These are phyloP conservation scores for Termitomyces sp. DNA, from an alignment of 768 basidiomycete genomes.

Conservation along the genomic window DNA sequence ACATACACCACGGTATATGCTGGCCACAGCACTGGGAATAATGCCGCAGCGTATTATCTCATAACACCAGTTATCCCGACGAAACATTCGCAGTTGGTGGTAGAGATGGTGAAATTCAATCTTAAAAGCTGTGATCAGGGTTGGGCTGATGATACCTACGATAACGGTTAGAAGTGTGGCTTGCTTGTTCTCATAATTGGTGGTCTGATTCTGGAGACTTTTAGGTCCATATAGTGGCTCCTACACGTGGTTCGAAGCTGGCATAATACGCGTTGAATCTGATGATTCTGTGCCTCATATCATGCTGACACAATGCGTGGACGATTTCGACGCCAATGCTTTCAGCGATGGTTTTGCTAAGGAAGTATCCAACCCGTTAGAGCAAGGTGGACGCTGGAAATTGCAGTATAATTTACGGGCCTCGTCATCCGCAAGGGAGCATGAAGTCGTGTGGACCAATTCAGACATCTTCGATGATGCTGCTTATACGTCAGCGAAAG, in stretches of 20 bases:
- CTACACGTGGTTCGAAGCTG: conserved; percentile 29
- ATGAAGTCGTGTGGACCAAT: conserved; percentile 21
- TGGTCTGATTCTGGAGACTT: neutral
- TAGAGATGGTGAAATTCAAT: conserved; percentile 19
- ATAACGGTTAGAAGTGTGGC: conserved; percentile 13
- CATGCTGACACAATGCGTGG: neutral
- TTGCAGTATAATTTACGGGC: conserved; percentile 26
- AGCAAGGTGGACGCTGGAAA: conserved; percentile 15
- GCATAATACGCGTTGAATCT: conserved; percentile 18
- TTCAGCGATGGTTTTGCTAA: neutral
- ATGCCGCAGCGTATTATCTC: conserved; percentile 16
- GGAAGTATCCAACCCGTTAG: conserved; percentile 12
- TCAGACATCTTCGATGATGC: conserved; percentile 7
- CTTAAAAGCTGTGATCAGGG: conserved; percentile 24
- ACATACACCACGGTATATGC: conserved; percentile 7
- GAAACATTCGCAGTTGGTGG: conserved; percentile 4
- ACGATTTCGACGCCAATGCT: conserved; percentile 4
- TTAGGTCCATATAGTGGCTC: conserved; percentile 25
- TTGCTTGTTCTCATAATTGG: neutral
- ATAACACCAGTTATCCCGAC: conserved; percentile 16
- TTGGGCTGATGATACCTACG: conserved; percentile 22
- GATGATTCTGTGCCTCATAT: neutral
- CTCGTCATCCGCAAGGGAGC: conserved; percentile 8
- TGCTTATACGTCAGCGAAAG: conserved; percentile 10
- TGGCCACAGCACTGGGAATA: neutral